Evolutionary conservation across 1,284 basidiomycete species (phyloP), one percentile per base, ranked within the genome.

Genomic region (Fomitopsis palustris): DNA sequence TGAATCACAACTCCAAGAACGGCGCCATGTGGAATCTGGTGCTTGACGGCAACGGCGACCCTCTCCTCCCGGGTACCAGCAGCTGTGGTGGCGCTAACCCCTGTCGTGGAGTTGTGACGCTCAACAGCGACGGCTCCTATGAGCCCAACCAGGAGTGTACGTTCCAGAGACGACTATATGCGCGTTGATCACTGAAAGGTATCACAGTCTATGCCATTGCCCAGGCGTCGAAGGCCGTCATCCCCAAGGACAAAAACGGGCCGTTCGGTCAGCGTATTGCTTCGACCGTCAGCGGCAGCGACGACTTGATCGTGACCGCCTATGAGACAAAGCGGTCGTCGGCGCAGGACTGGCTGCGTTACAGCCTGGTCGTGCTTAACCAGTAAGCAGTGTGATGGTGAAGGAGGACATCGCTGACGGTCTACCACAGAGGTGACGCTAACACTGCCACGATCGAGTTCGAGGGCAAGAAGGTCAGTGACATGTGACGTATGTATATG

Each of bases 11-110:
- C 49, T 71, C 84, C 4, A 77, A 76, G 55, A 71, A 77, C 38
- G 87, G 75, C 0, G 71, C 88, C 14, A 87, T 88, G 84, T 91
- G 88, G 88, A 88, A 87, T 64, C 73, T 90, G 54, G 88, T 85
- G 2, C 76, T 87, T 10, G 84, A 89, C 59, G 75, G 81, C 0
- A 79, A 73, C 31, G 87, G 89, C 0, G 73, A 82, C n/a, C 88
- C 88, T 0, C 81, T 81, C 64, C 76, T 87, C 1, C 86, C 88
- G 0, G 84, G 86, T 0, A 81, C 85, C 1, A 75, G 76, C 53
- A 88, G 85, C 62, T 90, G 87, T 23, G 42, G 43, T 60, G 76
- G 77, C 7, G 79, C 75, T 9, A 35, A 76, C 16, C 84, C 85
- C 4, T 92, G 88, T 68, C 79, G 88, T 12, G 81, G 81, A 9